Base-by-base conservation (phyloP, 306 rosid genomes). In the Clitoria ternatea region DNA sequence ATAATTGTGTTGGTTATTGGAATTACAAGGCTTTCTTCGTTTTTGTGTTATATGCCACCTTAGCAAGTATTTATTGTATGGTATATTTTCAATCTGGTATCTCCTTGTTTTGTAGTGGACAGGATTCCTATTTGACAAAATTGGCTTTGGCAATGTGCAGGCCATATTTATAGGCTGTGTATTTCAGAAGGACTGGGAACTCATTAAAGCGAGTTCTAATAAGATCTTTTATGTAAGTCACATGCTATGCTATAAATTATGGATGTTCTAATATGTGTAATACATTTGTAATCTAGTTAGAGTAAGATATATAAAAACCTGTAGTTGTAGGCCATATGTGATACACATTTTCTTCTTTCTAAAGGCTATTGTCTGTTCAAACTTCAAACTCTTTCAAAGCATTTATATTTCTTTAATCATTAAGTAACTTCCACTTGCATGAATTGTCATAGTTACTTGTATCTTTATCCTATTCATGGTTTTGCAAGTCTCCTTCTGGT, bases 1-100 rank as follows among this genome's bases (percentile, higher is more conserved):
- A 90, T 82, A 92, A 92, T 73, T 92, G 98, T 66, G 87, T 92
- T 70, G 97, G 96, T 80, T 88, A 88, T 78, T 80, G 93, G 91
- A 92, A 92, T 85, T 90, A 92, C 53, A 92, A 92, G 80, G 88
- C 93, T 17, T 92, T 90, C 62, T 82, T 90, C 30, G 54, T 77
- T 24, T 91, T 90, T 56, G 50, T 83, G 56, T 66, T 81, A 6
- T 88, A 90, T 69, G 86, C 90, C 59, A 77, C 90, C 13, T 1
- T 80, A 14, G 85, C 81, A 79, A 78, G 86, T 83, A 69, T 86
- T 73, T 77, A 90, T 73, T 88, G 93, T 13, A 77, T 62, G 59
- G 97, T 92, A 82, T 73, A 90, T 82, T 66, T 72, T 66, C 20
- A 9, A 63, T 57, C 9, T 36, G 24, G 42, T 53, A 52, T 23